Conservation (phyloP, 1,284 basidiomycete species). For the Gymnopus androsaceus region DNA sequence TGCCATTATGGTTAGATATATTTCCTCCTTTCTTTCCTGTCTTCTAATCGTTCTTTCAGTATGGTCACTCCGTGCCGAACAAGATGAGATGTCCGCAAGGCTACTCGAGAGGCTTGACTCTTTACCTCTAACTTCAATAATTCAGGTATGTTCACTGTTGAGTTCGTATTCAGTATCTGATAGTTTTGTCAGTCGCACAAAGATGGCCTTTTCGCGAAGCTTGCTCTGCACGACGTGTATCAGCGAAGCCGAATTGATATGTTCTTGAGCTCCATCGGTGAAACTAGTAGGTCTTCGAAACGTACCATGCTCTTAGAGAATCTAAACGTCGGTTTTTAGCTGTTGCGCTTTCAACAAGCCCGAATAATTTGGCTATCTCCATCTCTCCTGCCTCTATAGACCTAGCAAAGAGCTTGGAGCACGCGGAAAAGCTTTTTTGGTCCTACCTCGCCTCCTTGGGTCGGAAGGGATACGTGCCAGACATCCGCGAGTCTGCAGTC, state of each 20-base stretch:
- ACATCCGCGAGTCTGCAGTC: slow-evolving; percentile 73
- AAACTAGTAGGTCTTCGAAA: slow-evolving; percentile 84
- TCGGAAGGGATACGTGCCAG: slow-evolving; percentile 62
- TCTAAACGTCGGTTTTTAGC: slow-evolving; percentile 43
- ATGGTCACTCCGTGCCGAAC: slow-evolving; percentile 70
- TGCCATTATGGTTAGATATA: slow-evolving; percentile 70
- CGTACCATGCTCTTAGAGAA: neutral
- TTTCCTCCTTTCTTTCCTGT: neutral
- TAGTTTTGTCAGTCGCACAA: slow-evolving; percentile 54
- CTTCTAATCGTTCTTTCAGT: slow-evolving; percentile 44
- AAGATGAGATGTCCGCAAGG: slow-evolving; percentile 54
- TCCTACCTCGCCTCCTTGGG: slow-evolving; percentile 61
- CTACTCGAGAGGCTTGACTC: slow-evolving; percentile 61
- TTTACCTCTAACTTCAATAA: slow-evolving; percentile 57
- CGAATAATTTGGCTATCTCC: slow-evolving; percentile 43
- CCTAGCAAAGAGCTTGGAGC: slow-evolving; percentile 60
- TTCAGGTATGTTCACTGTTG: slow-evolving; percentile 47
- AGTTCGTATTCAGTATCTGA: neutral
- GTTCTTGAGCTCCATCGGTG: slow-evolving; percentile 82
- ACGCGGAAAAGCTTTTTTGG: slow-evolving; percentile 73
- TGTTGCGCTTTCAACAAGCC: slow-evolving; percentile 82
- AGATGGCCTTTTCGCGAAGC: slow-evolving; percentile 69
- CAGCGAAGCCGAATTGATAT: slow-evolving; percentile 80
- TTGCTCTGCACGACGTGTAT: slow-evolving; percentile 76
- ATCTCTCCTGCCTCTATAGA: slow-evolving; percentile 54